Percentiles rank a stretch among this genome's conserved stretches.
Conservation (phyloP, 2,329 filamentous ascomycete genomes). For the Pochonia chlamydosporia region DNA sequence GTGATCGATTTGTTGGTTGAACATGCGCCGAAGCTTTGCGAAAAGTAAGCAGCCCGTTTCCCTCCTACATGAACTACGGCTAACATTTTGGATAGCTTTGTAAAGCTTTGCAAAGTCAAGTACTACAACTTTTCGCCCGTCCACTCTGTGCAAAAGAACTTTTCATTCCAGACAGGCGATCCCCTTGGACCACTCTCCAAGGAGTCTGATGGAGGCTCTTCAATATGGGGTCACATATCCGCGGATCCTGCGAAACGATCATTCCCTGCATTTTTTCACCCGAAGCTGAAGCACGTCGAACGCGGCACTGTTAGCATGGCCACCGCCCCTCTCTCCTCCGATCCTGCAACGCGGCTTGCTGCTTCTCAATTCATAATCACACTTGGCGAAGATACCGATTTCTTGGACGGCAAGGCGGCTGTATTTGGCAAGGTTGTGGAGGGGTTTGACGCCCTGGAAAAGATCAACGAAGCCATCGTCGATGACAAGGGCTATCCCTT, state of each 20-base stretch:
- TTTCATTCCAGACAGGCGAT: constrained; percentile 94
- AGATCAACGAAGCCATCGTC: constrained; percentile 84
- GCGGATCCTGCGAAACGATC: constrained; percentile 62
- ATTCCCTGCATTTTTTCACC: constrained; percentile 78
- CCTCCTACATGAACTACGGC: constrained; percentile 14
- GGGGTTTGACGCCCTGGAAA: constrained; percentile 88
- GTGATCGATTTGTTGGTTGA: constrained; percentile 90
- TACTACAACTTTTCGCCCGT: constrained; percentile 98
- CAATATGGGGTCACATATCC: constrained; percentile 82
- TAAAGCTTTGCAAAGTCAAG: constrained; percentile 98
- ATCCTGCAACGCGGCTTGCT: constrained; percentile 76
- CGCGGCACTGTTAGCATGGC: constrained; percentile 96
- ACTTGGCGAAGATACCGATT: constrained; percentile 82
- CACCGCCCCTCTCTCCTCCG: constrained; percentile 68
- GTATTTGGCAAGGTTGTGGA: constrained; percentile 95
- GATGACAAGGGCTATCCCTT: constrained; percentile 82
- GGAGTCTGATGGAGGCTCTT: constrained; percentile 86
- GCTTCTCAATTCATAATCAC: constrained; percentile 94
- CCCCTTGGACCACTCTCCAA: constrained; percentile 80
- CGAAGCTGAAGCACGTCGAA: constrained; percentile 82
- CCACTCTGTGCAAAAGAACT: constrained; percentile 88
- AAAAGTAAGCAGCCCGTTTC: constrained; percentile 67
- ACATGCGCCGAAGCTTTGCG: constrained; percentile 83
- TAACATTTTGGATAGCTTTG: constrained; percentile 59
- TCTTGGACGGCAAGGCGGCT: constrained; percentile 86